Evolutionary conservation across 495 filamentous ascomycete species (phyloP).

Genomic region (Amphirosellinia nigrospora): DNA sequence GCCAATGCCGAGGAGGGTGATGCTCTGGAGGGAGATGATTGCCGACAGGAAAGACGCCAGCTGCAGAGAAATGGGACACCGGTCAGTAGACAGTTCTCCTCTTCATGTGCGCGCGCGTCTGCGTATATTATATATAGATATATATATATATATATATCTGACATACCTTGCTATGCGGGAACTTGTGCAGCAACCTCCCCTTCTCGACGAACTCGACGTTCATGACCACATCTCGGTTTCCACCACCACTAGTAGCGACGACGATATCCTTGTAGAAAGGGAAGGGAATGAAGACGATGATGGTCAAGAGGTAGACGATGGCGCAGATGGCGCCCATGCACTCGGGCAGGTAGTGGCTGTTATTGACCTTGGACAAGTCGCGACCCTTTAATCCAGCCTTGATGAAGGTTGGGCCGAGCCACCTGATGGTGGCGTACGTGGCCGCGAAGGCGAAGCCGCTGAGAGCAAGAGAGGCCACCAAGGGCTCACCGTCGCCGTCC

Average conservation of each 20-base stretch:
- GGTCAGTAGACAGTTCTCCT: neutral
- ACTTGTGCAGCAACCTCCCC: slow-evolving; percentile 83
- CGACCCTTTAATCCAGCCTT: slow-evolving; percentile 87
- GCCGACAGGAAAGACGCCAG: slow-evolving; percentile 95
- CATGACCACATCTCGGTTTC: slow-evolving; percentile 84
- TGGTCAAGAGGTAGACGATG: slow-evolving; percentile 82
- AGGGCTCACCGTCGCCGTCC: slow-evolving; percentile 79
- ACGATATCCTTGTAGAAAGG: slow-evolving; percentile 98
- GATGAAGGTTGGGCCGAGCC: slow-evolving; percentile 93
- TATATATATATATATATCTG: too few species aligned
- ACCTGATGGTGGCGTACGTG: slow-evolving; percentile 83
- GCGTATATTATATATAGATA: too few species aligned
- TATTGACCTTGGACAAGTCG: slow-evolving; percentile 81
- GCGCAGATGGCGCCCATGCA: slow-evolving; percentile 98
- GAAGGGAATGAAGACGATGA: slow-evolving; percentile 94
- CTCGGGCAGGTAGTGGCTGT: slow-evolving; percentile 81
- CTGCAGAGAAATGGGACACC: slow-evolving; percentile 49
- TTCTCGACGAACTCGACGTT: slow-evolving; percentile 69
- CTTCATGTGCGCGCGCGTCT: neutral
- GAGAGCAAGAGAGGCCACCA: slow-evolving; percentile 86
- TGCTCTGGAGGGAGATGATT: slow-evolving; percentile 85
- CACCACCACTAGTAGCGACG: slow-evolving; percentile 91
- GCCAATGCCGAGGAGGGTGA: slow-evolving; percentile 88
- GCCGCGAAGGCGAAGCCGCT: slow-evolving; percentile 82
- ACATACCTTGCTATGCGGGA: slow-evolving; percentile 85